phyloP scores from a whole-genome alignment of 805 yeast genomes.

The Nakazawaea wyomingensis region DNA sequence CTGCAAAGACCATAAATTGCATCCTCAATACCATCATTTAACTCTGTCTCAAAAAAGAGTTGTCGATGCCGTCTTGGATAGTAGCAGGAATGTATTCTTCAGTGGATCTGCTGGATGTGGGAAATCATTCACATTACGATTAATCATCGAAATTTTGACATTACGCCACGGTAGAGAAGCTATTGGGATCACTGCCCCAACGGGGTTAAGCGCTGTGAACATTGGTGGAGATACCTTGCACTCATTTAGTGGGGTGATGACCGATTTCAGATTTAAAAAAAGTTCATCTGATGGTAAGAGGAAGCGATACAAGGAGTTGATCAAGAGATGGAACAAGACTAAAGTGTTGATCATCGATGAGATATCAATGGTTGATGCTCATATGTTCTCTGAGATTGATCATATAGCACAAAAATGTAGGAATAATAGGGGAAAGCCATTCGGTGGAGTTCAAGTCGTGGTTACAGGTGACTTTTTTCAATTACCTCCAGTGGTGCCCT shows the following conservation, averaged over 20 bases:
- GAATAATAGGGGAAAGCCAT: constrained; percentile 45
- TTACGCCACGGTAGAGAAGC: constrained; percentile 35
- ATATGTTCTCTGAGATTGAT: constrained; percentile 68
- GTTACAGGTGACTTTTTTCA: constrained; percentile 96
- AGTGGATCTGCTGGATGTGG: constrained; percentile 90
- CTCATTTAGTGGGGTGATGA: constrained; percentile 67
- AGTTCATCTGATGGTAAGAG: constrained; percentile 40
- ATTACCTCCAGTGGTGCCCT: constrained; percentile 73
- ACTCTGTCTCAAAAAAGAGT: constrained; percentile 33
- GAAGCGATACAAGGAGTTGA: constrained; percentile 4
- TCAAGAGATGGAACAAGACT: constrained; percentile 58
- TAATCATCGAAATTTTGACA: constrained; percentile 52
- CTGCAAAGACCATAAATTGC: not conserved
- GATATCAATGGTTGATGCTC: constrained; percentile 88
- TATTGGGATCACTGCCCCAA: constrained; percentile 89
- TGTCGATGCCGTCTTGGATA: constrained; percentile 44
- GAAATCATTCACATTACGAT: constrained; percentile 63
- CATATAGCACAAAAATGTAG: constrained; percentile 55
- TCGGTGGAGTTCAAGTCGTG: constrained; percentile 91
- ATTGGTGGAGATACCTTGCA: constrained; percentile 89
- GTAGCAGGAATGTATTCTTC: constrained; percentile 54
- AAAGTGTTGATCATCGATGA: constrained; percentile 84
- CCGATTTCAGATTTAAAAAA: constrained; percentile 34
- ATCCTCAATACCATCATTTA: not conserved
- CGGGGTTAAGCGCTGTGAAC: constrained; percentile 93